phyloP scores from a whole-genome alignment of 2,329 filamentous ascomycete genomes.

The Stachybotrys elegans region DNA sequence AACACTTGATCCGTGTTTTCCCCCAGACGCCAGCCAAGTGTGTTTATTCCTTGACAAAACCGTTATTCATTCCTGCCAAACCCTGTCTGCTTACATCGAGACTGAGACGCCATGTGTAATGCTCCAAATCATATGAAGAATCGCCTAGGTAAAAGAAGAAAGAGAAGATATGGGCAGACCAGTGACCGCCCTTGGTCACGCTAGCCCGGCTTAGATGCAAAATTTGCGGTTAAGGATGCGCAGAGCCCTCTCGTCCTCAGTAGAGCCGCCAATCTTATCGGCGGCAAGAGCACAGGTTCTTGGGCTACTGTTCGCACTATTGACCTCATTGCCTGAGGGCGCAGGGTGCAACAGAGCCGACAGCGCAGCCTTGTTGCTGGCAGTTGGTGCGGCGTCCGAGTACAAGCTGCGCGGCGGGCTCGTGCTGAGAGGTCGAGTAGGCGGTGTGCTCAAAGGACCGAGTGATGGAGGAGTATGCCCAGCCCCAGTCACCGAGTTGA shows the following conservation, averaged over 20 bases:
- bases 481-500: conserved; percentile 27
- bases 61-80: too few relatives aligned
- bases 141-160: too few relatives aligned
- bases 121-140: too few relatives aligned
- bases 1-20: too few relatives aligned
- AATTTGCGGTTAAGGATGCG: conserved; percentile 61
- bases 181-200: too few relatives aligned
- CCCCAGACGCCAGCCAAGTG: too few relatives aligned
- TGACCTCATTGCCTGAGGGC: conserved; percentile 38
- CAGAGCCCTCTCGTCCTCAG: conserved; percentile 61
- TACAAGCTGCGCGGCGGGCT: conserved; percentile 42
- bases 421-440: conserved; percentile 39
- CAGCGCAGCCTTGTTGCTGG: conserved; percentile 37
- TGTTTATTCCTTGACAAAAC: too few relatives aligned
- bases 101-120: too few relatives aligned
- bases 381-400: conserved; percentile 21
- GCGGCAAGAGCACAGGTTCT: conserved; percentile 18
- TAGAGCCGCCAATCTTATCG: conserved; percentile 37
- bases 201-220: conserved; percentile 27
- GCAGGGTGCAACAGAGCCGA: conserved; percentile 48
- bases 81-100: too few relatives aligned
- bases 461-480: conserved; percentile 17
- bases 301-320: conserved; percentile 37
- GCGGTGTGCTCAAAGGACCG: conserved; percentile 33
- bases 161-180: too few relatives aligned